Conservation (phyloP, 208 protist species). For the Trypanosoma avium region DNA sequence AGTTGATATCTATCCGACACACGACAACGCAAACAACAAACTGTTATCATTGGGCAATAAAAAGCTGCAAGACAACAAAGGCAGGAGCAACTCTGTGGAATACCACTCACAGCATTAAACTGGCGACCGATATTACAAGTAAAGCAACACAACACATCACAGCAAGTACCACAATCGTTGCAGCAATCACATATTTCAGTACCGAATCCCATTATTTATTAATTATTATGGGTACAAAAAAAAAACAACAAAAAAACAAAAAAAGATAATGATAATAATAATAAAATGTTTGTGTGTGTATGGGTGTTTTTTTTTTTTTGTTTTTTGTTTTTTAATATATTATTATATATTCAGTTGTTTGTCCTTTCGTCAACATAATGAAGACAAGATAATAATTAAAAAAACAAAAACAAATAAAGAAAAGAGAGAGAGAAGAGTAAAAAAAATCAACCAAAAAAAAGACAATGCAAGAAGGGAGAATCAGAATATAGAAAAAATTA, state of each 20-base stretch:
- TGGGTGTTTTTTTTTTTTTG: no score
- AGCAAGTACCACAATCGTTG: slow-evolving; percentile 12
- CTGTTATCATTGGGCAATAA: neutral
- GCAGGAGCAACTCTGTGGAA: neutral
- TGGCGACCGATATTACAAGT: slow-evolving; percentile 28
- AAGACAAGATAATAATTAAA: no score
- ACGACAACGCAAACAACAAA: neutral
- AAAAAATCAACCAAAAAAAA: no score
- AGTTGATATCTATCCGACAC: slow-evolving; percentile 18
- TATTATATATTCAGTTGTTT: no score
- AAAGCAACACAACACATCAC: slow-evolving; percentile 25
- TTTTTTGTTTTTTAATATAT: no score
- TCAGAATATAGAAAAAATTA: no score
- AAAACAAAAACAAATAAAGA: no score
- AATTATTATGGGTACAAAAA: neutral
- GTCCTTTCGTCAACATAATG: no score
- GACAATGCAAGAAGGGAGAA: no score
- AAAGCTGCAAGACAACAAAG: slow-evolving; percentile 3
- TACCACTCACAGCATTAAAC: slow-evolving; percentile 18
- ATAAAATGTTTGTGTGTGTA: no score
- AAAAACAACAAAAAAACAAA: neutral
- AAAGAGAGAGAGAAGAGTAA: no score
- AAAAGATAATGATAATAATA: neutral
- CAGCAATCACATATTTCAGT: slow-evolving; percentile 17
- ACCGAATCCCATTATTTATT: neutral